phyloP scores from a whole-genome alignment of 352 stramenopile genomes.

The Phytophthora multivora region DNA sequence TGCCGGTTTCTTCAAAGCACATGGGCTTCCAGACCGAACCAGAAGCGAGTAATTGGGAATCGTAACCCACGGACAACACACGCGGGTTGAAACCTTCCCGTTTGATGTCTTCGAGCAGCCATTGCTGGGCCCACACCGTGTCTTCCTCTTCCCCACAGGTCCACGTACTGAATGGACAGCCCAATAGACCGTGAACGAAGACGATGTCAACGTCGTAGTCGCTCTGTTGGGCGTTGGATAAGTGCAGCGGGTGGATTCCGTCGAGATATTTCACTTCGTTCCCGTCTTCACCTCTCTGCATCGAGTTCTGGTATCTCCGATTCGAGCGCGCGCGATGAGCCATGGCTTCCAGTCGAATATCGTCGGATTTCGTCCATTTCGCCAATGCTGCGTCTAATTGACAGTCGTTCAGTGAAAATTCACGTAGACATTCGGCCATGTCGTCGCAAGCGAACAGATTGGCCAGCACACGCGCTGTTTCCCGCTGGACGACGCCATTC shows the following conservation, averaged over 20 bases:
- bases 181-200: slow-evolving; percentile 82
- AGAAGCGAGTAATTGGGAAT: slow-evolving; percentile 78
- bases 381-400: slow-evolving; percentile 47
- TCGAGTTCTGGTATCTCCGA: slow-evolving; percentile 50
- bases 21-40: slow-evolving; percentile 78
- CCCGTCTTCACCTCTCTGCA: slow-evolving; percentile 1
- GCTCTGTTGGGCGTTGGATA: slow-evolving; percentile 35
- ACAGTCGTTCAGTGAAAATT: slow-evolving; percentile 43
- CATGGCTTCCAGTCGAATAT: slow-evolving; percentile 55
- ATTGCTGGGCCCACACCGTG: slow-evolving; percentile 68
- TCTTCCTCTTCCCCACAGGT: slow-evolving; percentile 66
- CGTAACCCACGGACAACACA: slow-evolving; percentile 84
- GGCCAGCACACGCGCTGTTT: slow-evolving; percentile 64
- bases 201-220: slow-evolving; percentile 81
- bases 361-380: slow-evolving; percentile 47
- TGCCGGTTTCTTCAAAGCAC: slow-evolving; percentile 71
- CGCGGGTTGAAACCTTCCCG: slow-evolving; percentile 57
- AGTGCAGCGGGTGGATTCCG: slow-evolving; percentile 71
- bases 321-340: slow-evolving; percentile 66
- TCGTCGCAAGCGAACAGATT: slow-evolving; percentile 70
- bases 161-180: slow-evolving; percentile 83
- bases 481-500: slow-evolving; percentile 53
- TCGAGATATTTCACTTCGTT: slow-evolving; percentile 66
- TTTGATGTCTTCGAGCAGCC: slow-evolving; percentile 71
- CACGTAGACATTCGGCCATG: slow-evolving; percentile 39